A percentile compares a stretch with the other conserved stretches of the same genome.
phyloP scores from a whole-genome alignment of 2,329 filamentous ascomycete genomes.

The Colletotrichum tamarilloi region DNA sequence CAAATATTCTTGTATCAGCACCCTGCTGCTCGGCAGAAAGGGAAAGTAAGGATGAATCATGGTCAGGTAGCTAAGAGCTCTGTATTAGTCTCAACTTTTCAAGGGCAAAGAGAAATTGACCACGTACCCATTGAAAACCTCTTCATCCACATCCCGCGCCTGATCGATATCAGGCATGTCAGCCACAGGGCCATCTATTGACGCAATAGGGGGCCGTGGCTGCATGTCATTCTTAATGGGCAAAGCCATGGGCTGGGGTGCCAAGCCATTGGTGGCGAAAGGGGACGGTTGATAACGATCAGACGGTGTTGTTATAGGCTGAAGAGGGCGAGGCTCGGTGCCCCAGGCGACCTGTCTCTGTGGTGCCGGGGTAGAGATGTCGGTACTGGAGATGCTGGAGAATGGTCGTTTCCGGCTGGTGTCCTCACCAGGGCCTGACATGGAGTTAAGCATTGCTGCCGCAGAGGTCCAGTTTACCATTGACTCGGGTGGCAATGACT shows the following conservation, averaged over 20 bases:
- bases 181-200: constrained; percentile 49
- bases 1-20: constrained; percentile 66
- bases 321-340: constrained; percentile 58
- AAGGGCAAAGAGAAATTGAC: constrained; percentile 5
- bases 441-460: background rate
- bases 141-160: constrained; percentile 54
- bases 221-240: constrained; percentile 50
- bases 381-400: constrained; percentile 49
- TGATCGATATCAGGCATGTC: constrained; percentile 48
- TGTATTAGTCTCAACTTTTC: background rate
- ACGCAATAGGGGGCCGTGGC: constrained; percentile 47
- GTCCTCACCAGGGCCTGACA: constrained; percentile 35
- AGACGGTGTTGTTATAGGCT: constrained; percentile 51
- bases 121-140: constrained; percentile 57
- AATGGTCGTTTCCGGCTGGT: constrained; percentile 47
- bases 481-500: constrained; percentile 3
- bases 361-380: constrained; percentile 48
- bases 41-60: constrained; percentile 76
- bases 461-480: background rate
- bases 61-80: constrained; percentile 65
- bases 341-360: constrained; percentile 59
- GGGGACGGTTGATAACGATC: constrained; percentile 40
- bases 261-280: constrained; percentile 56
- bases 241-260: constrained; percentile 57
- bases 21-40: constrained; percentile 69